Evolutionary conservation across 345 rosid species (phyloP).

Genomic region (Salix brachista): DNA sequence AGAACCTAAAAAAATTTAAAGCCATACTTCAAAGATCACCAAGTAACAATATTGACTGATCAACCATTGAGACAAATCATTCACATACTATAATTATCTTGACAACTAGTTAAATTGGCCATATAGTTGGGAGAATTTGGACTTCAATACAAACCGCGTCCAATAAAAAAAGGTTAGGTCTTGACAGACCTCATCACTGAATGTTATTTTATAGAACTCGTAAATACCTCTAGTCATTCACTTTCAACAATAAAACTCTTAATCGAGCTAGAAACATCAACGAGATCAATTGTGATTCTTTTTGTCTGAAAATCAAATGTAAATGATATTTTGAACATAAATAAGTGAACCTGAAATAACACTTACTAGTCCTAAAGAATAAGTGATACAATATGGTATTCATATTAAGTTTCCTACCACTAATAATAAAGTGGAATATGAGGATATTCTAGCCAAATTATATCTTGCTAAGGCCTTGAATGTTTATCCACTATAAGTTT

Average conservation of each 20-base stretch:
- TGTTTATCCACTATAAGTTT: background rate
- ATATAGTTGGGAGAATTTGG: background rate
- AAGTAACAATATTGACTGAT: too few relatives aligned
- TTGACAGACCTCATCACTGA: too few relatives aligned
- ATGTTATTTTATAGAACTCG: too few relatives aligned
- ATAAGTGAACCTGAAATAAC: background rate
- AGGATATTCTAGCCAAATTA: background rate
- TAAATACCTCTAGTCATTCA: too few relatives aligned
- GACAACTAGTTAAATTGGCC: background rate
- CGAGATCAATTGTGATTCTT: too few relatives aligned
- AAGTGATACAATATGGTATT: background rate
- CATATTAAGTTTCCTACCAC: background rate
- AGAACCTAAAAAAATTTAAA: background rate
- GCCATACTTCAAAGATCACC: background rate
- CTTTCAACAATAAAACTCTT: too few relatives aligned
- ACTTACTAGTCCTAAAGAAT: background rate
- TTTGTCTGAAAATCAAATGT: too few relatives aligned
- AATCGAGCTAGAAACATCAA: too few relatives aligned
- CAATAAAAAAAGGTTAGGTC: too few relatives aligned
- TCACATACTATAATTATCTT: too few relatives aligned
- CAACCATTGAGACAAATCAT: background rate
- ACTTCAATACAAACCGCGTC: too few relatives aligned
- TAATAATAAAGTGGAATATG: background rate
- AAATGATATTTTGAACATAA: too few relatives aligned
- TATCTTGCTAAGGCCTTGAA: background rate